phyloP scores from a whole-genome alignment of 768 basidiomycete species.

The Rubroboletus satanas region DNA sequence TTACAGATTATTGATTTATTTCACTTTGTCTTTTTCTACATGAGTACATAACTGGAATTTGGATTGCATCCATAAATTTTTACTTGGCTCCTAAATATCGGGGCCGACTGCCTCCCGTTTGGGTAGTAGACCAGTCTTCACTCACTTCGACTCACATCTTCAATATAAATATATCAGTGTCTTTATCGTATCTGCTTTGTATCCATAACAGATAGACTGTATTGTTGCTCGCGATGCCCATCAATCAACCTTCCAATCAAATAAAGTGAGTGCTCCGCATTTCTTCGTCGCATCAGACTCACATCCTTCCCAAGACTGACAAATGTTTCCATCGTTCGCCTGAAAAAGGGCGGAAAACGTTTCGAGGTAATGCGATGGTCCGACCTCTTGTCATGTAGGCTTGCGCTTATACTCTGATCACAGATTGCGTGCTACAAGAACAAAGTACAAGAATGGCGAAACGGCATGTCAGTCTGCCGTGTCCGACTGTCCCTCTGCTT shows the following conservation, averaged over 20 bases:
- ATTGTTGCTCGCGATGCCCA: constrained; percentile 29
- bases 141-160: neutral
- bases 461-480: constrained; percentile 64
- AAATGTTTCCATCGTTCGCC: constrained; percentile 92
- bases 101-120: constrained; percentile 1
- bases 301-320: constrained; percentile 62
- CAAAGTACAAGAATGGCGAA: constrained; percentile 96
- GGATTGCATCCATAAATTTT: constrained; percentile 1
- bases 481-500: neutral
- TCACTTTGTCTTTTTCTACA: neutral
- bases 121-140: neutral
- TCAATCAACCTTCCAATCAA: constrained; percentile 86
- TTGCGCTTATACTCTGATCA: neutral
- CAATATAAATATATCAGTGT: neutral
- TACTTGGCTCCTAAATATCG: constrained; percentile 13
- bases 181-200: neutral
- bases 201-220: neutral
- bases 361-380: constrained; percentile 65
- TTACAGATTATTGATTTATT: neutral
- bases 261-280: constrained; percentile 57
- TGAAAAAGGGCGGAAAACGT: constrained; percentile 96
- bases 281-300: neutral
- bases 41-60: neutral
- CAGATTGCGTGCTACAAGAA: constrained; percentile 99
- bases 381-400: neutral